These are phyloP conservation scores for Trametes cinnabarina DNA, from an alignment of 768 basidiomycete genomes.

Conservation along the genomic window DNA sequence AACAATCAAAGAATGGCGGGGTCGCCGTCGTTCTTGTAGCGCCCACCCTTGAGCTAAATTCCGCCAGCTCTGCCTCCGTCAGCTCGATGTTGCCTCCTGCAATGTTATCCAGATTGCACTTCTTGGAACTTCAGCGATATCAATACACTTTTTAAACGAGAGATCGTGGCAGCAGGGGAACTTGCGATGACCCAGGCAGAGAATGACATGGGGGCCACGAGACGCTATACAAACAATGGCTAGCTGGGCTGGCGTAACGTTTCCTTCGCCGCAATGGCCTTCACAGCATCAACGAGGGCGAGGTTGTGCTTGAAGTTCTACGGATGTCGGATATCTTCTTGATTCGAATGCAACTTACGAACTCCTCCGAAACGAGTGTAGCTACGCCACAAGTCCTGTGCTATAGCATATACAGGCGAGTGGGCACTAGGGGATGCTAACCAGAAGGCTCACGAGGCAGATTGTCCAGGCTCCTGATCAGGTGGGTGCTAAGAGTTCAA, in stretches of 20 bases:
- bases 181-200: conserved; percentile 46
- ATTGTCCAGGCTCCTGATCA: conserved; percentile 36
- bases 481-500: no score
- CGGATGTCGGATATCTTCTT: background rate
- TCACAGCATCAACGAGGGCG: conserved; percentile 41
- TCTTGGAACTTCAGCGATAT: no score
- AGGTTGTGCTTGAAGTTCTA: conserved; percentile 43
- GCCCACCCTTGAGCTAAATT: conserved; percentile 42
- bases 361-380: no score
- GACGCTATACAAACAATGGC: conserved; percentile 33
- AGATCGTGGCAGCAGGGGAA: no score
- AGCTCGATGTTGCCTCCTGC: conserved; percentile 38
- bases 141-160: no score
- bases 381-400: conserved; percentile 17
- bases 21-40: conserved; percentile 33
- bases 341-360: conserved; percentile 13
- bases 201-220: conserved; percentile 31
- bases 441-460: conserved; percentile 26
- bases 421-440: no score
- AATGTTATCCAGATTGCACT: conserved; percentile 44
- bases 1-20: conserved; percentile 30
- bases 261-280: conserved; percentile 41
- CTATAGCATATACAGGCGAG: background rate
- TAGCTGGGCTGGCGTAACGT: conserved; percentile 40
- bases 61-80: conserved; percentile 34